These are phyloP conservation scores for Psilocybe azurescens DNA, from an alignment of 768 basidiomycete genomes.

Conservation along the genomic window DNA sequence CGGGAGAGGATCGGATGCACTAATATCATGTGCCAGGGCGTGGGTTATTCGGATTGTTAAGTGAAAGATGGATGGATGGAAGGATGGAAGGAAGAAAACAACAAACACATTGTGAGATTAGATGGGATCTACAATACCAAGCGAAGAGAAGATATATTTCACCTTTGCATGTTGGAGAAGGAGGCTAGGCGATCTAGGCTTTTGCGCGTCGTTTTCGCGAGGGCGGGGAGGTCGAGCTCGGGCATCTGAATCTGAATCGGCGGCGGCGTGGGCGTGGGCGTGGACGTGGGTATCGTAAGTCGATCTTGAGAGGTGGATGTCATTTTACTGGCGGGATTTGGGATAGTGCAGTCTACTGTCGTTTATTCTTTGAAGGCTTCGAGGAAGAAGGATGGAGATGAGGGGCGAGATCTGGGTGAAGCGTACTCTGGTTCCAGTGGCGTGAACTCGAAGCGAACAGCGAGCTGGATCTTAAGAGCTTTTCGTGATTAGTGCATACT, in stretches of 20 bases:
- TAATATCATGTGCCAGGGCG: background rate
- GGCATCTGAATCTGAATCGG: constrained; percentile 12
- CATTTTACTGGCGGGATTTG: background rate
- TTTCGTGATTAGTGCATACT: background rate
- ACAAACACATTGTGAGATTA: background rate
- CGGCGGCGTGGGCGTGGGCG: background rate
- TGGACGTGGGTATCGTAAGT: constrained; percentile 1
- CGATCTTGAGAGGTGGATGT: background rate
- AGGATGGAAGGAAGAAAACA: background rate
- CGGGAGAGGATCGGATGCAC: constrained; percentile 25
- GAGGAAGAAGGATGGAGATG: too few species aligned
- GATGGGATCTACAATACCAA: too few species aligned
- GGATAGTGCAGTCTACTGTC: background rate
- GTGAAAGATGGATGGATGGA: too few species aligned
- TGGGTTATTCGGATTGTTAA: background rate
- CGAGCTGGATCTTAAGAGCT: background rate
- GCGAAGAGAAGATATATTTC: constrained; percentile 16
- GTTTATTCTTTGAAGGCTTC: too few species aligned
- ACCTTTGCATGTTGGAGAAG: constrained; percentile 38
- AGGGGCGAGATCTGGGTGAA: too few species aligned
- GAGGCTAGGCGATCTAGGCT: constrained; percentile 43
- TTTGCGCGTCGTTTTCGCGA: constrained; percentile 38
- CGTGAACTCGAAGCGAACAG: background rate
- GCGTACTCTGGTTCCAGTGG: background rate
- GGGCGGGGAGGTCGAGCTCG: constrained; percentile 29